phyloP scores from a whole-genome alignment of 2,329 filamentous ascomycete genomes.

The Phaeosphaeria sp. region DNA sequence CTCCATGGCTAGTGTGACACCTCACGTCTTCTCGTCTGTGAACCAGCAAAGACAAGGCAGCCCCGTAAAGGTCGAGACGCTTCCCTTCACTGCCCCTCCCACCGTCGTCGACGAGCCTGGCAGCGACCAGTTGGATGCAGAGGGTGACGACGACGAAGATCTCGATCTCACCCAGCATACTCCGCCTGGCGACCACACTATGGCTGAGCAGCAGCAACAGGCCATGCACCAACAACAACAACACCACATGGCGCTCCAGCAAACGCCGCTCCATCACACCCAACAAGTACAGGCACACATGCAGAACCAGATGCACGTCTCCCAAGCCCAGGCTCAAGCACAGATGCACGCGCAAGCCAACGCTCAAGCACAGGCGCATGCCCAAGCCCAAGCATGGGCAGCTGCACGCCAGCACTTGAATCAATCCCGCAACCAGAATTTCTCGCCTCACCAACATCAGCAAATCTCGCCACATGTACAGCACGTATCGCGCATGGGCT shows the following conservation, averaged over 20 bases:
- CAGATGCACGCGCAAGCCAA: slow-evolving; percentile 35
- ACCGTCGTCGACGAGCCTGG: slow-evolving; percentile 35
- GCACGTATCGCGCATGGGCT: slow-evolving; percentile 36
- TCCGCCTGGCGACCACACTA: slow-evolving; percentile 27
- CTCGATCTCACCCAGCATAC: slow-evolving; percentile 39
- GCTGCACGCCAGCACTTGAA: slow-evolving; percentile 48
- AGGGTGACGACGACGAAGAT: slow-evolving; percentile 46
- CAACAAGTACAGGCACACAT: slow-evolving; percentile 34
- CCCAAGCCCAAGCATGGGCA: slow-evolving; percentile 39
- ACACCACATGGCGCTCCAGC: slow-evolving; percentile 35
- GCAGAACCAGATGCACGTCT: slow-evolving; percentile 35
- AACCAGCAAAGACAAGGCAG: slow-evolving; percentile 24
- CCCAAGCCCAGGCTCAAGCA: slow-evolving; percentile 35
- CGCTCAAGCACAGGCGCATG: slow-evolving; percentile 32
- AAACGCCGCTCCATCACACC: slow-evolving; percentile 38
- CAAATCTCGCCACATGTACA: slow-evolving; percentile 32
- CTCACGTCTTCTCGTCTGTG: slow-evolving; percentile 25
- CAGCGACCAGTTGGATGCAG: slow-evolving; percentile 43
- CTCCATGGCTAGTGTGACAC: slow-evolving; percentile 41
- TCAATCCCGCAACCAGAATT: slow-evolving; percentile 43
- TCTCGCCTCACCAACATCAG: slow-evolving; percentile 38
- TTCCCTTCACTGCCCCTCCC: slow-evolving; percentile 40
- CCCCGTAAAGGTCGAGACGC: slow-evolving; percentile 28
- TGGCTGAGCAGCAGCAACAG: slow-evolving; percentile 12
- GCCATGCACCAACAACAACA: slow-evolving; percentile 18